phyloP scores from a whole-genome alignment of 73 alveolate species.

The Uronychia setigera region DNA sequence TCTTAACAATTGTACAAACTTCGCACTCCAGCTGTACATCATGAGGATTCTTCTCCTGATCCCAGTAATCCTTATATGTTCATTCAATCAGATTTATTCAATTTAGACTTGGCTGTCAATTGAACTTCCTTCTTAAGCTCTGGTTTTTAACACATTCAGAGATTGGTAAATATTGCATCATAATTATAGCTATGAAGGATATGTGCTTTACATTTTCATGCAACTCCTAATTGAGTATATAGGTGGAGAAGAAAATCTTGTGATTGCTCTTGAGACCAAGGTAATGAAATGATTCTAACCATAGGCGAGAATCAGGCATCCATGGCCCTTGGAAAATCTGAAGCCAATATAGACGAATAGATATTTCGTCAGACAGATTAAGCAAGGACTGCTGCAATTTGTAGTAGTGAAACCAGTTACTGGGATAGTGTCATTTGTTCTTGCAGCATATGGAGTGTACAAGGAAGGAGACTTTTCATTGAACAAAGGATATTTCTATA shows the following conservation, averaged over 20 bases:
- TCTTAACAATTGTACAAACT: too few relatives aligned
- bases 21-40: constrained; percentile 61
- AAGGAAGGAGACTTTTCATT: constrained; percentile 64
- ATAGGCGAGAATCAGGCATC: constrained; percentile 58
- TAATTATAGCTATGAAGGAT: constrained; percentile 76
- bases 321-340: constrained; percentile 72
- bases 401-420: constrained; percentile 68
- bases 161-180: constrained; percentile 21
- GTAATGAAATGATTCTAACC: too few relatives aligned
- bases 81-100: constrained; percentile 36
- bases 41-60: constrained; percentile 71
- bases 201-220: constrained; percentile 72
- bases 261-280: constrained; percentile 58
- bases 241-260: constrained; percentile 70
- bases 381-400: constrained; percentile 73
- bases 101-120: constrained; percentile 60
- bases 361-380: constrained; percentile 53
- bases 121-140: constrained; percentile 38
- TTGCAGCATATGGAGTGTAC: constrained; percentile 47
- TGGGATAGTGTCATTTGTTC: constrained; percentile 54
- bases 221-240: constrained; percentile 59
- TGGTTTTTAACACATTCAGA: constrained; percentile 52
- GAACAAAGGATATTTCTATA: constrained; percentile 54
- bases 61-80: constrained; percentile 49
- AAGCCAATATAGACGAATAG: constrained; percentile 57